Evolutionary conservation across 352 stramenopile species (phyloP).

Genomic region (Phytophthora colocasiae): DNA sequence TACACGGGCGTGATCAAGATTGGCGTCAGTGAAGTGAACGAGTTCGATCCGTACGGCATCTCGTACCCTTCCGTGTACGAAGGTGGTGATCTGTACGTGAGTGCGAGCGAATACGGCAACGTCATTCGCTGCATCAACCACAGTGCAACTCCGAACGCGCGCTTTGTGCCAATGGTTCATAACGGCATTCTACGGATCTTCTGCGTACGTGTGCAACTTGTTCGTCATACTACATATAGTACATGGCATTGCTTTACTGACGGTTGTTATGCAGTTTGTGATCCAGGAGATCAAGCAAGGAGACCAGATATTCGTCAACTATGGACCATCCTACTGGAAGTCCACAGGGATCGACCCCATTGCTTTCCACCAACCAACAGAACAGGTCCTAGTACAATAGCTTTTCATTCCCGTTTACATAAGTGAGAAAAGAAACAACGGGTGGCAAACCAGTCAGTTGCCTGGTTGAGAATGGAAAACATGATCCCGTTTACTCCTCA

Average conservation of each 20-base stretch:
- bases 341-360: slow-evolving; percentile 60
- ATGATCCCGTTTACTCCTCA: slow-evolving; percentile 59
- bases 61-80: slow-evolving; percentile 79
- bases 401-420: slow-evolving; percentile 32
- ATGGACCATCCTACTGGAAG: slow-evolving; percentile 76
- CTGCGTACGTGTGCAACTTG: slow-evolving; percentile 51
- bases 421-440: slow-evolving; percentile 22
- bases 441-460: slow-evolving; percentile 4
- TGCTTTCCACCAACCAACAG: slow-evolving; percentile 32
- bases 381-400: slow-evolving; percentile 24
- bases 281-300: slow-evolving; percentile 48
- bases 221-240: no score
- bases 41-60: slow-evolving; percentile 74
- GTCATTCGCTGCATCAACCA: slow-evolving; percentile 84
- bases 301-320: slow-evolving; percentile 83
- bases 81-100: slow-evolving; percentile 70
- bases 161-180: slow-evolving; percentile 72
- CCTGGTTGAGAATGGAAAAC: background rate
- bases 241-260: background rate
- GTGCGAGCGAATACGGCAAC: slow-evolving; percentile 77
- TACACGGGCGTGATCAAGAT: slow-evolving; percentile 74
- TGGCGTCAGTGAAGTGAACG: slow-evolving; percentile 44
- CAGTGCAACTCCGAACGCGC: slow-evolving; percentile 62
- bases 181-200: slow-evolving; percentile 77
- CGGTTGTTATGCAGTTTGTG: slow-evolving; percentile 53